Conservation (phyloP, 371 early-diverging fungal genomes). For the Mortierella sp. region DNA sequence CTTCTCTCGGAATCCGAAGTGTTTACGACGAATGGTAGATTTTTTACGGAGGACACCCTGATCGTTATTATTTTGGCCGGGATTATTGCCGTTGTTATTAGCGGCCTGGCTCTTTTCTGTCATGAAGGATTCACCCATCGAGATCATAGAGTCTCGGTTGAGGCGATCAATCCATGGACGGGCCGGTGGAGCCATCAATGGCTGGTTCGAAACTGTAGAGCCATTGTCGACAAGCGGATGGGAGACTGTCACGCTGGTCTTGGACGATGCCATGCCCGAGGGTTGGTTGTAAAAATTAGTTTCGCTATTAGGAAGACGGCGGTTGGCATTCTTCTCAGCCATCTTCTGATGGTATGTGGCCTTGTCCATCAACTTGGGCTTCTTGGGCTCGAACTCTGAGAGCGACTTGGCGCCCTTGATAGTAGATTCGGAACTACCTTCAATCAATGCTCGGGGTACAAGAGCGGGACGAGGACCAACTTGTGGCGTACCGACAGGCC, state of each 20-base stretch:
- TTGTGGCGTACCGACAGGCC: constrained; percentile 54
- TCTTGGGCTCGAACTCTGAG: constrained; percentile 56
- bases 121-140: constrained; percentile 36
- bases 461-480: constrained; percentile 26
- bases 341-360: constrained; percentile 51
- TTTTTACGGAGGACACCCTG: constrained; percentile 40
- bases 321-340: constrained; percentile 51
- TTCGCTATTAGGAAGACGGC: constrained; percentile 16
- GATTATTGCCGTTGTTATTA: constrained; percentile 2
- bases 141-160: constrained; percentile 29
- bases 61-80: constrained; percentile 13
- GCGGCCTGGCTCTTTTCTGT: constrained; percentile 46
- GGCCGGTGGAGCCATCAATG: constrained; percentile 31
- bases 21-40: constrained; percentile 42
- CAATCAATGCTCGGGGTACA: constrained; percentile 15
- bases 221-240: constrained; percentile 43
- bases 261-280: constrained; percentile 10
- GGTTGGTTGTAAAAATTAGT: constrained; percentile 46
- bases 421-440: constrained; percentile 28
- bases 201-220: constrained; percentile 15
- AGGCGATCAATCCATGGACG: constrained; percentile 48
- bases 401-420: constrained; percentile 40
- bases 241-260: constrained; percentile 25
- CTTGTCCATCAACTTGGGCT: constrained; percentile 56
- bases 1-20: constrained; percentile 49